These are phyloP conservation scores for Entomortierella beljakovae DNA, from an alignment of 192 early-diverging fungal genomes.

Conservation along the genomic window DNA sequence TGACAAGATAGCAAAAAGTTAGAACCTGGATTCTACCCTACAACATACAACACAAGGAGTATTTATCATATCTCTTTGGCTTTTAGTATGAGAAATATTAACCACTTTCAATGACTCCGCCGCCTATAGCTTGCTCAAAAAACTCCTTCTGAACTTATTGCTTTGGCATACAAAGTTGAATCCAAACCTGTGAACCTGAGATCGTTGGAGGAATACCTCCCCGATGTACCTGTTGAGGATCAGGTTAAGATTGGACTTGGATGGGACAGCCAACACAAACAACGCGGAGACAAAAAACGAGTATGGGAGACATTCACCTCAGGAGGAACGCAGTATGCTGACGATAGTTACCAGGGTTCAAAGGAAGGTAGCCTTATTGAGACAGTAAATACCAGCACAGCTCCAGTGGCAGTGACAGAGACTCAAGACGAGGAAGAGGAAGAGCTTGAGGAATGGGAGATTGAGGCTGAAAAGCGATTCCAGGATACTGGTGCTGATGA, in stretches of 20 bases:
- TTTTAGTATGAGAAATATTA: too few relatives aligned
- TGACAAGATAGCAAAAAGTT: too few relatives aligned
- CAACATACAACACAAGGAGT: too few relatives aligned
- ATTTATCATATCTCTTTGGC: too few relatives aligned
- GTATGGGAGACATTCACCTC: constrained; percentile 27
- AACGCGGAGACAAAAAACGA: constrained; percentile 14
- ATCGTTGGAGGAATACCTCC: constrained; percentile 44
- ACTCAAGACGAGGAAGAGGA: constrained; percentile 31
- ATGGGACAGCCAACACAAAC: constrained; percentile 38
- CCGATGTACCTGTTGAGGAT: constrained; percentile 50
- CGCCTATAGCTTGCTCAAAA: constrained; percentile 30
- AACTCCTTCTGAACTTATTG: constrained; percentile 48
- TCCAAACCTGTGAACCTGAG: constrained; percentile 42
- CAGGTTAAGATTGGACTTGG: constrained; percentile 48
- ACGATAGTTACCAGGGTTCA: constrained; percentile 1
- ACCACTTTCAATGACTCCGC: constrained; percentile 2
- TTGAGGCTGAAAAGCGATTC: constrained; percentile 50
- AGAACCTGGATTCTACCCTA: too few relatives aligned
- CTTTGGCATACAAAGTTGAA: constrained; percentile 34
- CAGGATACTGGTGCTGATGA: constrained; percentile 47
- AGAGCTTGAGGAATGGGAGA: constrained; percentile 55
- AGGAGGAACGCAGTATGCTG: constrained; percentile 23
- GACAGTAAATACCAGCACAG: background rate
- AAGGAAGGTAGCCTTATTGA: background rate
- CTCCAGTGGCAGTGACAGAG: background rate